These are phyloP conservation scores for Ambispora gerdemannii DNA, from an alignment of 192 early-diverging fungal species.

Conservation along the genomic window DNA sequence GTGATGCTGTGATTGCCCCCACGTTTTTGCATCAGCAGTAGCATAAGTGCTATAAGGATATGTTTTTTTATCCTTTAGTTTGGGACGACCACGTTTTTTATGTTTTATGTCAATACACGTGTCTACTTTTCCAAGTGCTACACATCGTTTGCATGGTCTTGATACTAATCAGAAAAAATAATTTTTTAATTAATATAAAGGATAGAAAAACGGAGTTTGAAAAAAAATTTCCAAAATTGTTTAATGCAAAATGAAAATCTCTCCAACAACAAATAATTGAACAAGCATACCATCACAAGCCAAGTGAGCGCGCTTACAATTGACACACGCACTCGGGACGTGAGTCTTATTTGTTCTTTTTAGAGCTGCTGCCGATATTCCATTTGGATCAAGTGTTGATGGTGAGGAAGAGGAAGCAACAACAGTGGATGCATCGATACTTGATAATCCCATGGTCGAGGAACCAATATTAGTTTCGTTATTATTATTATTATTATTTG, in stretches of 20 bases:
- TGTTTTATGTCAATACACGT: constrained; percentile 85
- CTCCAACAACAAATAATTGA: constrained; percentile 28
- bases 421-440: too few relatives aligned
- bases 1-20: constrained; percentile 28
- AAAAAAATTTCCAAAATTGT: constrained; percentile 13
- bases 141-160: constrained; percentile 79
- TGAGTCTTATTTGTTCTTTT: constrained; percentile 62
- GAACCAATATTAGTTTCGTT: too few relatives aligned
- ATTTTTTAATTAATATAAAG: constrained; percentile 4
- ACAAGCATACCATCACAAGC: constrained; percentile 76
- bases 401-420: too few relatives aligned
- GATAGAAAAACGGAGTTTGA: constrained; percentile 22
- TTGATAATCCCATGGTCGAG: too few relatives aligned
- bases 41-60: constrained; percentile 33
- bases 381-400: too few relatives aligned
- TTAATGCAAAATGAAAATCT: constrained; percentile 16
- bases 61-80: constrained; percentile 59
- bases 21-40: constrained; percentile 31
- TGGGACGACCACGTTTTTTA: constrained; percentile 84
- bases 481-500: too few relatives aligned
- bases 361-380: constrained; percentile 22
- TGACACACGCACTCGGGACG: constrained; percentile 83
- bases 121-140: constrained; percentile 66
- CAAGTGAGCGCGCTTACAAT: constrained; percentile 85
- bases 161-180: constrained; percentile 43